These are phyloP conservation scores for Didymella exigua DNA, from an alignment of 2,329 filamentous ascomycete genomes.

Conservation along the genomic window DNA sequence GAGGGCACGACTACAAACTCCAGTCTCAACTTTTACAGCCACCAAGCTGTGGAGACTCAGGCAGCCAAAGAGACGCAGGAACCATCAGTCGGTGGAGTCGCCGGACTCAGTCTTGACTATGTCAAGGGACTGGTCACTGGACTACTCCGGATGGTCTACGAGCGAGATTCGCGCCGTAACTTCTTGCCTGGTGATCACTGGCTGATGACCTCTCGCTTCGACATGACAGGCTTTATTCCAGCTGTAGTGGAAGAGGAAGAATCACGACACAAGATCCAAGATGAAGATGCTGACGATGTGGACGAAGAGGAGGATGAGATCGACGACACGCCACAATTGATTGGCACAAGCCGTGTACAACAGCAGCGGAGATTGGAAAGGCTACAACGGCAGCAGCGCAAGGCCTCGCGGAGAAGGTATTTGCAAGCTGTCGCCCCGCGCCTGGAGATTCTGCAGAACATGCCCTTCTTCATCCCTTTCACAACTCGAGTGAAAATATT, in stretches of 20 bases:
- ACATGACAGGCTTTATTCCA: conserved; percentile 85
- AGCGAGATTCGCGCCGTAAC: conserved; percentile 84
- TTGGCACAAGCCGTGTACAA: conserved; percentile 66
- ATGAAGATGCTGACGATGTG: conserved; percentile 64
- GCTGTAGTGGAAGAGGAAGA: conserved; percentile 90
- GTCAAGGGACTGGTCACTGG: conserved; percentile 81
- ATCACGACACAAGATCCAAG: conserved; percentile 69
- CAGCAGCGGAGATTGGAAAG: conserved; percentile 67
- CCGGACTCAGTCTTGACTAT: conserved; percentile 76
- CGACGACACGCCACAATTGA: conserved; percentile 44
- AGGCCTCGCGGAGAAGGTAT: conserved; percentile 70
- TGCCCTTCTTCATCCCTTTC: conserved; percentile 97
- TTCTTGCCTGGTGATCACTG: conserved; percentile 87
- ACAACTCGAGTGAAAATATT: conserved; percentile 90
- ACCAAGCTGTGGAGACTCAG: conserved; percentile 28
- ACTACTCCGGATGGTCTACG: conserved; percentile 85
- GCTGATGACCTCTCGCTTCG: conserved; percentile 87
- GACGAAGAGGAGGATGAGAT: conserved; percentile 51
- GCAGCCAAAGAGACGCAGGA: conserved; percentile 38
- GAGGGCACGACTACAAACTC: conserved; percentile 56
- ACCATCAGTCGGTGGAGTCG: conserved; percentile 63
- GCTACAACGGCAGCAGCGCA: conserved; percentile 67
- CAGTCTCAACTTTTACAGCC: conserved; percentile 46
- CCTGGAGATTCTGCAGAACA: conserved; percentile 88
- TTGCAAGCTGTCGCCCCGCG: conserved; percentile 82